phyloP scores from a whole-genome alignment of 2,329 filamentous ascomycete genomes.

The Uncinocarpus reesii region DNA sequence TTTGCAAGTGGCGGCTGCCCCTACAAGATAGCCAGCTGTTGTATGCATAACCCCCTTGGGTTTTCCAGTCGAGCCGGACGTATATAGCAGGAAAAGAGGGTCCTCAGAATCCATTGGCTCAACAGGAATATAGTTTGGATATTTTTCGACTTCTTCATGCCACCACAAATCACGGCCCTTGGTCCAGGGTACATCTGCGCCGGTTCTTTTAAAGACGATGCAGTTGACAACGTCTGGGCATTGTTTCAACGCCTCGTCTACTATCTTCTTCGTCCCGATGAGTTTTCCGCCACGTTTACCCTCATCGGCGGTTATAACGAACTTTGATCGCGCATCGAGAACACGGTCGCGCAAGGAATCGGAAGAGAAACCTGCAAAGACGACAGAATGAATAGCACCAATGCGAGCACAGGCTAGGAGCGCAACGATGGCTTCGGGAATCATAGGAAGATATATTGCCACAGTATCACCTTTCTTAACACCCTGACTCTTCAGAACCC shows the following conservation, averaged over 20 bases:
- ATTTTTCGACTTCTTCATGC: conserved; percentile 98
- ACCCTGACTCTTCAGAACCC: conserved; percentile 86
- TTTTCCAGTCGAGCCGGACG: conserved; percentile 94
- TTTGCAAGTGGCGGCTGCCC: conserved; percentile 87
- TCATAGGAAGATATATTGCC: conserved; percentile 96
- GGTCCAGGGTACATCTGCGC: conserved; percentile 84
- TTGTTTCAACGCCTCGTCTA: conserved; percentile 93
- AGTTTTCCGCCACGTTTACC: conserved; percentile 95
- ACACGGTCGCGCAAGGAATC: conserved; percentile 94
- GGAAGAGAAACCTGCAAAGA: conserved; percentile 95
- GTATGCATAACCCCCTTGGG: conserved; percentile 99
- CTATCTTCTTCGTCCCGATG: conserved; percentile 97
- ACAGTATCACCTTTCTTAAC: conserved; percentile 96
- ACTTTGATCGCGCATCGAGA: conserved; percentile 77
- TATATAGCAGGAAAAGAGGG: conserved; percentile 94
- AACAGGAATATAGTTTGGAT: conserved; percentile 81
- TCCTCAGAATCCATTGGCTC: conserved; percentile 89
- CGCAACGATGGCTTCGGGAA: conserved; percentile 85
- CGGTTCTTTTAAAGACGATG: conserved; percentile 90
- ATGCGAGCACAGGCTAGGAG: conserved; percentile 87
- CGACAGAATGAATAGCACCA: conserved; percentile 90
- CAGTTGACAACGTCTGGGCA: conserved; percentile 79
- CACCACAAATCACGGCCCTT: conserved; percentile 87
- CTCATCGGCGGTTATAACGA: conserved; percentile 95
- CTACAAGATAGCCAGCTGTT: conserved; percentile 87